Evolutionary conservation across 306 rosid species (phyloP), one percentile per base, ranked within the genome.

Genomic region (Vicia villosa): DNA sequence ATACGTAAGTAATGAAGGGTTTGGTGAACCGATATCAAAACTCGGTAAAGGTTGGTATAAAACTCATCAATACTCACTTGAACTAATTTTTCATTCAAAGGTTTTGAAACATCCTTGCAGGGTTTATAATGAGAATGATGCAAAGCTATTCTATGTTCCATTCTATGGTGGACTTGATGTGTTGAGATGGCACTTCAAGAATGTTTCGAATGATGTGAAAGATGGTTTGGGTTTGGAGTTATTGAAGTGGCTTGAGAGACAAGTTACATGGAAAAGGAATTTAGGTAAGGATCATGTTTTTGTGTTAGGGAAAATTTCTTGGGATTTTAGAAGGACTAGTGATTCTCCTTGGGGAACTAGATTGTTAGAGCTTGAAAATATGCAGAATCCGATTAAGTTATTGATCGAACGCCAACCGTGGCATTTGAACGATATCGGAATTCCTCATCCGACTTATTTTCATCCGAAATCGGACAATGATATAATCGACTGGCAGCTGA

Each of bases 351-450:
- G 96, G 93, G 96, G 93, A 6, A 83, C 83, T 19, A 87, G 86
- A 63, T 73, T 87, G 4, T 66, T 89, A 32, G 91, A 89, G 74
- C 84, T 75, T 69, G 83, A 78, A 41, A 82, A 83, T 74, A 83
- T 89, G 91, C 87, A 89, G 58, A 83, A 81, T 46, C 87, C 92
- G 0, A 52, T 83, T 11, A 89, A 89, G 79, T 84, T 89, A 55
- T 82, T 89, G 83, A 89, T 89, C 3, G 90, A 87, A 74, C 78
- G 92, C 37, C 96, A 89, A 16, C 96, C 96, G 0, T 89, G 96
- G 96, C 93, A 82, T 4, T 70, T 32, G 51, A 87, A 87, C 37
- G 96, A 89, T 86, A 76, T 87, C 13, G 92, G 91, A 47, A 82
- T 89, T 57, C 96, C 96, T 45, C 91, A 89, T 69, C 96, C 96